Percentiles rank a stretch among this genome's conserved stretches.
These are phyloP conservation scores for Gnomoniopsis sp. DNA, from an alignment of 2,329 filamentous ascomycete species.

Conservation along the genomic window DNA sequence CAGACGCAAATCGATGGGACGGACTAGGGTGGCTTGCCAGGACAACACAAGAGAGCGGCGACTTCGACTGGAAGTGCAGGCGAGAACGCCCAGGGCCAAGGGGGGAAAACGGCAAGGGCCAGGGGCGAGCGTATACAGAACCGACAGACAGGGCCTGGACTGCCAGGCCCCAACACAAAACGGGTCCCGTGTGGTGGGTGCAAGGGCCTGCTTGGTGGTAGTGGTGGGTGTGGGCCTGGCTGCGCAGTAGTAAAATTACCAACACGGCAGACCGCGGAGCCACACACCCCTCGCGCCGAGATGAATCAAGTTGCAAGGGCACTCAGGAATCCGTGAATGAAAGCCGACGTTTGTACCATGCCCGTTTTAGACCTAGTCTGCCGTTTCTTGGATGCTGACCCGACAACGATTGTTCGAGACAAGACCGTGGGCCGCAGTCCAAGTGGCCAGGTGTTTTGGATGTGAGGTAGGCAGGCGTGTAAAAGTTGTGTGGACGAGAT, in stretches of 20 bases:
- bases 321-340: neutral
- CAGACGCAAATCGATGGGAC: conserved; percentile 1
- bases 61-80: no score
- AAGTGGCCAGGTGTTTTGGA: neutral
- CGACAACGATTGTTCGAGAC: neutral
- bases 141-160: conserved; percentile 5
- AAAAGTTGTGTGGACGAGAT: neutral
- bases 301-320: neutral
- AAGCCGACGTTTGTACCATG: neutral
- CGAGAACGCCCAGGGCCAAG: neutral
- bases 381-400: neutral
- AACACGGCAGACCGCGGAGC: conserved; percentile 6
- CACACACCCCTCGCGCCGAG: neutral
- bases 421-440: neutral
- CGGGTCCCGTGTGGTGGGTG: neutral
- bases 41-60: neutral
- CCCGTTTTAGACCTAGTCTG: neutral
- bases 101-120: conserved; percentile 5
- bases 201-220: neutral
- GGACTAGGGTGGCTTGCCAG: conserved; percentile 9
- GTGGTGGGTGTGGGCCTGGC: conserved; percentile 1
- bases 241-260: conserved; percentile 18
- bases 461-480: neutral
- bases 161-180: conserved; percentile 15
- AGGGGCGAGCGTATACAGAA: conserved; percentile 1